A percentile compares a stretch with the other conserved stretches of the same genome.
phyloP scores from a whole-genome alignment of 345 rosid species.

The Bruguiera parviflora region DNA sequence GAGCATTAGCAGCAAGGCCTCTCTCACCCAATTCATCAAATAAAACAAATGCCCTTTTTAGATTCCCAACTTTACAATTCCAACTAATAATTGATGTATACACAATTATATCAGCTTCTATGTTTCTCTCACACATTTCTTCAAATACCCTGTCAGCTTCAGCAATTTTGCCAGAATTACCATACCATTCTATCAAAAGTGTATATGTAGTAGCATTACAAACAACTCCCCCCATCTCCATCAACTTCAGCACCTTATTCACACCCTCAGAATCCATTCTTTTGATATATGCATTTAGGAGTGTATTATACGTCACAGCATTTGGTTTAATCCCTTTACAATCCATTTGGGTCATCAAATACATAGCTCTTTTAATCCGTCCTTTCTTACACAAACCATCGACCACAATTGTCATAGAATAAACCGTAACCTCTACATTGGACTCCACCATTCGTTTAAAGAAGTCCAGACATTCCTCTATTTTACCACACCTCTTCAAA shows the following conservation, averaged over 20 bases:
- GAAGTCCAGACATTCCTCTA: conserved; percentile 46
- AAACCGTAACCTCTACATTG: conserved; percentile 50
- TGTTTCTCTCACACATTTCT: conserved; percentile 66
- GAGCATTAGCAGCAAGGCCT: conserved; percentile 55
- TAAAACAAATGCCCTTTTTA: conserved; percentile 58
- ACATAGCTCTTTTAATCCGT: conserved; percentile 45
- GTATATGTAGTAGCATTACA: conserved; percentile 64
- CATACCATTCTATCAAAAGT: conserved; percentile 45
- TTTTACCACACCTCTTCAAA: conserved; percentile 45
- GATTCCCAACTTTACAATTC: conserved; percentile 49
- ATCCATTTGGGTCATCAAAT: conserved; percentile 45
- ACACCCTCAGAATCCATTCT: conserved; percentile 46
- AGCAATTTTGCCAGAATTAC: conserved; percentile 31
- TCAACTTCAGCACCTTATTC: conserved; percentile 47
- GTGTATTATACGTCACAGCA: conserved; percentile 63
- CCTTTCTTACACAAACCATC: conserved; percentile 64
- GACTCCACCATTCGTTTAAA: conserved; percentile 55
- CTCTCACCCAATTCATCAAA: conserved; percentile 71
- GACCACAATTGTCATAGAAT: conserved; percentile 62
- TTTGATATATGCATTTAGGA: conserved; percentile 56
- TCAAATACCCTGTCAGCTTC: conserved; percentile 65
- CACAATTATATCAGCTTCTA: conserved; percentile 48
- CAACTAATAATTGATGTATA: conserved; percentile 61
- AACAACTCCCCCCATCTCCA: conserved; percentile 51
- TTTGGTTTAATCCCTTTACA: conserved; percentile 56